Evolutionary conservation across 1,284 basidiomycete species (phyloP).

Genomic region (Pholiota adiposa): DNA sequence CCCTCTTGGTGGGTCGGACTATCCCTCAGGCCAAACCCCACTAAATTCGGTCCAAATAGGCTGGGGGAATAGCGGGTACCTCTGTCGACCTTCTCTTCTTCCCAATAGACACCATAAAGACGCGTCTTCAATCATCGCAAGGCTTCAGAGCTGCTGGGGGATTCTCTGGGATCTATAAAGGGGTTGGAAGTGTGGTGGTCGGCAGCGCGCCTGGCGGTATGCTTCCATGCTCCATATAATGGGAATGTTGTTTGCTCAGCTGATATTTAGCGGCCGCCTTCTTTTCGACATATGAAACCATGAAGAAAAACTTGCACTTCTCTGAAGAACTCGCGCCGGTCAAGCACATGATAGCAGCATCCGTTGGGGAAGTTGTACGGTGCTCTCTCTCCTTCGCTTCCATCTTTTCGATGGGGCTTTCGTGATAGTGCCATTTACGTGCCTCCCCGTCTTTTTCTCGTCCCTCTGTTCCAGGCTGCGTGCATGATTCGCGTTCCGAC

Average conservation of each 20-base stretch:
- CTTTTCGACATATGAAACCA: constrained; percentile 92
- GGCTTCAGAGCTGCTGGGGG: constrained; percentile 90
- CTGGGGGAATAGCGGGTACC: constrained; percentile 87
- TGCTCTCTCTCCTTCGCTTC: constrained; percentile 28
- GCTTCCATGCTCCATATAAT: constrained; percentile 22
- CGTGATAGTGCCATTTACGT: constrained; percentile 13
- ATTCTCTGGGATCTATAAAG: constrained; percentile 92
- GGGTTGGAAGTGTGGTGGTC: constrained; percentile 93
- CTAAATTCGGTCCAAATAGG: constrained; percentile 45
- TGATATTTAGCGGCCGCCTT: constrained; percentile 80
- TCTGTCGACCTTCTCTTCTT: constrained; percentile 95
- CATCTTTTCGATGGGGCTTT: background rate
- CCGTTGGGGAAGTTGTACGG: constrained; percentile 81
- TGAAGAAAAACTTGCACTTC: constrained; percentile 77
- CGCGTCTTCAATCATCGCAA: constrained; percentile 86
- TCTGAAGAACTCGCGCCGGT: constrained; percentile 63
- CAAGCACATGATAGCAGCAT: constrained; percentile 84
- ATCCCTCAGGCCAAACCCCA: background rate
- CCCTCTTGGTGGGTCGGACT: constrained; percentile 16
- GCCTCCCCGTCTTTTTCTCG: constrained; percentile 5
- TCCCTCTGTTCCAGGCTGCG: constrained; percentile 24
- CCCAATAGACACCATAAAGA: constrained; percentile 97
- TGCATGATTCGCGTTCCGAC: constrained; percentile 35
- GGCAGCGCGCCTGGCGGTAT: constrained; percentile 95
- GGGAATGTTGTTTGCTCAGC: background rate